Evolutionary conservation across 108 stramenopile species (phyloP), one percentile per base, ranked within the genome.

Genomic region (Fragilaria crotonensis): DNA sequence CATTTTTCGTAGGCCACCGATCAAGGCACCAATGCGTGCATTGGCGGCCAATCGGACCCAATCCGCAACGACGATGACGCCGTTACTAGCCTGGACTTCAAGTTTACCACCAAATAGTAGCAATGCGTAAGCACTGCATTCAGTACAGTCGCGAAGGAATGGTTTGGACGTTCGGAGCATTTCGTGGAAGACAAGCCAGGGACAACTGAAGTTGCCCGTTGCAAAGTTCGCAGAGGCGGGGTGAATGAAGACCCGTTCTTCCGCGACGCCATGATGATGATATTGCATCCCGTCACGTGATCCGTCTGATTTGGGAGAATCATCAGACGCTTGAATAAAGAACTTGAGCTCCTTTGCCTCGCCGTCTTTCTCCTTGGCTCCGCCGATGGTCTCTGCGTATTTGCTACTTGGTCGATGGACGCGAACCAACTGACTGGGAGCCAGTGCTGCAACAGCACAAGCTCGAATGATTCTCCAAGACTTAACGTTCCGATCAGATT

Each of bases 181-280:
- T 25, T 88, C 75, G 76, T 90, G 70, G 61, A 83, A 95, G 7
- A 95, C 96, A 21, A 97, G 73, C 94, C 94, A 97, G 18, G 94
- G 96, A 63, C 94, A 97, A 55, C 80, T 83, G 57, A 74, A 97
- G 21, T 71, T 64, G 19, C 90, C 87, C 19, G 81, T 66, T n/a
- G 66, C 57, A 60, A 93, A 94, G 57, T 84, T 87, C 36, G 68
- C 72, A 20, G 91, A 94, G 17, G 76, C 74, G 7, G 96, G 96
- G 68, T 97, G 96, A 5, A 97, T 72, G 60, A 93, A 97, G 2
- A 94, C 93, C 26, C 87, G 70, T 54, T 94, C 92, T 62, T 95
- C 92, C 31, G 52, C 54, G 66, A 71, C 27, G 2, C 26, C 33
- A 28, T 60, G 48, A 18, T 68, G 47, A 44, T 30, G 27, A 21